A percentile compares a stretch with the other conserved stretches of the same genome.
Conservation (phyloP, 1,284 basidiomycete genomes). For the Cryptococcus sp. region DNA sequence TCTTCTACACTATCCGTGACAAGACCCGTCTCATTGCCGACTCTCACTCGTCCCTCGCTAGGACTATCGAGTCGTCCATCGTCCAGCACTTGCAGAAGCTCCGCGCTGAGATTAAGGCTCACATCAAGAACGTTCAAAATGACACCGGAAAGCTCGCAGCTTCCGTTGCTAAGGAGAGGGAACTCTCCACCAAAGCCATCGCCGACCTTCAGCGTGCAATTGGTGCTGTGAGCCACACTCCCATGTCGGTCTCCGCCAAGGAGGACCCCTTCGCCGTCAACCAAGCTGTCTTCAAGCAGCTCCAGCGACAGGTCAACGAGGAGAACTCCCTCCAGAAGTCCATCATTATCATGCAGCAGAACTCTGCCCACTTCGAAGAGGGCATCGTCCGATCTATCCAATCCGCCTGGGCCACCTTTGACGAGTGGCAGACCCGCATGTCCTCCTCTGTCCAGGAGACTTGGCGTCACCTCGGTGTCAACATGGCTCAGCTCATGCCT, state of each 20-base stretch:
- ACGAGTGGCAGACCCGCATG: constrained; percentile 95
- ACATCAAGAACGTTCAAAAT: constrained; percentile 97
- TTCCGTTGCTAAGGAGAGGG: constrained; percentile 87
- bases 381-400: constrained; percentile 94
- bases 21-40: constrained; percentile 93
- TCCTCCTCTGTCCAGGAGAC: constrained; percentile 75
- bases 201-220: constrained; percentile 85
- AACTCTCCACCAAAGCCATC: constrained; percentile 82
- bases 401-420: constrained; percentile 95
- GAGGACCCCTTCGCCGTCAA: constrained; percentile 84
- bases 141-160: constrained; percentile 95
- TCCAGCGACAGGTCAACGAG: constrained; percentile 91
- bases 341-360: constrained; percentile 99
- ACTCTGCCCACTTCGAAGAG: constrained; percentile 95
- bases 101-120: constrained; percentile 91
- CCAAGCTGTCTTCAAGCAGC: constrained; percentile 78
- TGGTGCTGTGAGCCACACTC: constrained; percentile 91
- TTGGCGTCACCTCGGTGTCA: constrained; percentile 71
- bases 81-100: constrained; percentile 98
- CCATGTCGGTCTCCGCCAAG: constrained; percentile 79
- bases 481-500: constrained; percentile 82
- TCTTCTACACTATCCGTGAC: constrained; percentile 91
- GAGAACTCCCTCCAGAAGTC: constrained; percentile 98
- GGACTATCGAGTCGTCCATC: constrained; percentile 95
- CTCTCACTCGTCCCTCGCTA: constrained; percentile 92